phyloP scores from a whole-genome alignment of 371 early-diverging fungal genomes.

The Smittium culicis region DNA sequence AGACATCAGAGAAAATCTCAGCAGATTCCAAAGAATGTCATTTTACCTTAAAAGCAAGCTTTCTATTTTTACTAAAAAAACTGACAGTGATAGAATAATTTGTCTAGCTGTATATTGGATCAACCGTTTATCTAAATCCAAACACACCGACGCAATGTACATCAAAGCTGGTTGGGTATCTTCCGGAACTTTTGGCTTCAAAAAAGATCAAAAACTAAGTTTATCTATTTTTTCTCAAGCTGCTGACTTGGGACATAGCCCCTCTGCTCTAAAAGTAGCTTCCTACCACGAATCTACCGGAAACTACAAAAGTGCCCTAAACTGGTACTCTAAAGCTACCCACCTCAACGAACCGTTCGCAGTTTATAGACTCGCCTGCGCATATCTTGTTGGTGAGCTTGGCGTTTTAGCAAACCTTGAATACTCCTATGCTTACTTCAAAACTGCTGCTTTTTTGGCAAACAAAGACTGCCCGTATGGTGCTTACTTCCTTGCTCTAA shows the following conservation, averaged over 20 bases:
- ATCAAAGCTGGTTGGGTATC: constrained; percentile 1
- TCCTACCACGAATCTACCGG: background rate
- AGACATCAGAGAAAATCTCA: background rate
- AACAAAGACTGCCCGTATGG: background rate
- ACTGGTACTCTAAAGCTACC: constrained; percentile 1
- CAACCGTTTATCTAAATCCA: background rate
- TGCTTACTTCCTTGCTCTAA: background rate
- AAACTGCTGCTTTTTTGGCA: background rate
- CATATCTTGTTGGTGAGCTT: constrained; percentile 2
- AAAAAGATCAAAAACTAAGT: background rate
- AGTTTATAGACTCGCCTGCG: background rate
- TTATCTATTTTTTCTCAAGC: background rate
- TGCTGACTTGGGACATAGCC: background rate
- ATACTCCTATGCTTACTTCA: constrained; percentile 1
- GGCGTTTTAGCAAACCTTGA: background rate
- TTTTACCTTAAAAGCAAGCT: background rate
- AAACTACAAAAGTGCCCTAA: background rate
- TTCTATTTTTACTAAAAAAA: background rate
- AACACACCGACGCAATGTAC: background rate
- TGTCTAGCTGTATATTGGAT: constrained; percentile 2
- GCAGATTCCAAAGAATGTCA: background rate
- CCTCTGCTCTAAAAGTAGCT: background rate
- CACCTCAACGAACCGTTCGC: constrained; percentile 1
- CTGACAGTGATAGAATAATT: background rate
- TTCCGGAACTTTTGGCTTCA: background rate